These are phyloP conservation scores for Imleria badia DNA, from an alignment of 768 basidiomycete genomes.

Conservation along the genomic window DNA sequence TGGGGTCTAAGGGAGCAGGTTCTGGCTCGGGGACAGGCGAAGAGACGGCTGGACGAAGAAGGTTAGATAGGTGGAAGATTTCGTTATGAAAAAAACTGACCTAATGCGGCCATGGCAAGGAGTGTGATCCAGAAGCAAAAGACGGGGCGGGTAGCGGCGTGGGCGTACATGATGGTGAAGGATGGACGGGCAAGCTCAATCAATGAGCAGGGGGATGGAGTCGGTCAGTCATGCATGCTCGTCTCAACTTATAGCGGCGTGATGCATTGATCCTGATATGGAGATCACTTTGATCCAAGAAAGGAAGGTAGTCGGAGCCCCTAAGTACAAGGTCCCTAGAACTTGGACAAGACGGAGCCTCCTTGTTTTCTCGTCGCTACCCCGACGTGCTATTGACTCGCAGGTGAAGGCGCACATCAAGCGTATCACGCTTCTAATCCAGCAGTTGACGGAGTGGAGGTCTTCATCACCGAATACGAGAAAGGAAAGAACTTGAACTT, in stretches of 20 bases:
- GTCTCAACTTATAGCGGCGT: conserved; percentile 3
- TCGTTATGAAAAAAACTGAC: conserved; percentile 3
- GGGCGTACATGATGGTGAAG: conserved; percentile 13
- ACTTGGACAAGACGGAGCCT: conserved; percentile 2
- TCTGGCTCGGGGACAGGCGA: conserved; percentile 24
- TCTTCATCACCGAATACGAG: too few species aligned
- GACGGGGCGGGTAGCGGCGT: conserved; percentile 7
- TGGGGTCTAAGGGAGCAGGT: conserved; percentile 26
- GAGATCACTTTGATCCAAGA: conserved; percentile 10
- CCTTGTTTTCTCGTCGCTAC: conserved; percentile 11
- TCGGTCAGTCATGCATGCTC: not conserved
- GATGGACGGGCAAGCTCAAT: conserved; percentile 4
- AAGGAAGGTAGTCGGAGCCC: conserved; percentile 2
- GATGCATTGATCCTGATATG: not conserved
- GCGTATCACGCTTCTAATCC: too few species aligned
- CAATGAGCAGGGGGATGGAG: conserved; percentile 5
- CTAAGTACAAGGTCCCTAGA: conserved; percentile 13
- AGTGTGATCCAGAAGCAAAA: conserved; percentile 23
- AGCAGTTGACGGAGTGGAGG: too few species aligned
- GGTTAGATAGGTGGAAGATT: not conserved
- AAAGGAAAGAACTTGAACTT: too few species aligned
- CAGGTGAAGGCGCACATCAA: too few species aligned
- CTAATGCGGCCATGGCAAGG: conserved; percentile 19
- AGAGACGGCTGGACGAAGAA: conserved; percentile 13
- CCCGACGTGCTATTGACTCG: not conserved